phyloP scores from a whole-genome alignment of 2,329 filamentous ascomycete genomes.

The Tolypocladium pustulatum region DNA sequence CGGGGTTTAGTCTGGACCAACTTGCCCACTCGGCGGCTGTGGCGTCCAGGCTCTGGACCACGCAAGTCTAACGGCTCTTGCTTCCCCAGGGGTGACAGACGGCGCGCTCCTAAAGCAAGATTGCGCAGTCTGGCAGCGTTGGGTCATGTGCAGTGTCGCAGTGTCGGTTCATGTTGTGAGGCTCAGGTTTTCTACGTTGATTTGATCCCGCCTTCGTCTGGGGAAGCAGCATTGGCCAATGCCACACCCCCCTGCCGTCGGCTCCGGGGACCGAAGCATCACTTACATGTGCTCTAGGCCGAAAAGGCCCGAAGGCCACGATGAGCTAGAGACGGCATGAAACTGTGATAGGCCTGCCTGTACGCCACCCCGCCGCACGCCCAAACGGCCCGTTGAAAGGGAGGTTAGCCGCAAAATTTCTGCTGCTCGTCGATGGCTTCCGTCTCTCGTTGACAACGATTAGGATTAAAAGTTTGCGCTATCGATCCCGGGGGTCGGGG shows the following conservation, averaged over 20 bases:
- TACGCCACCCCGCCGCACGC: neutral
- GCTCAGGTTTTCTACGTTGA: neutral
- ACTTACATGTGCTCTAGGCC: neutral
- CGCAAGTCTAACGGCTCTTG: neutral
- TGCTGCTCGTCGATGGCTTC: neutral
- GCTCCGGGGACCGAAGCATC: neutral
- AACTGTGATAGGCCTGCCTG: neutral
- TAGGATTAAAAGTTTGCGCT: neutral
- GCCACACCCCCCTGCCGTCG: neutral
- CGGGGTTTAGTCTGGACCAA: neutral
- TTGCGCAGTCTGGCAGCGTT: neutral
- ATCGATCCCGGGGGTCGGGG: neutral
- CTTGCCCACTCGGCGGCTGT: neutral
- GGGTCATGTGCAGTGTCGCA: neutral
- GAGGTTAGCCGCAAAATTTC: neutral
- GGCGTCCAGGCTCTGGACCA: neutral
- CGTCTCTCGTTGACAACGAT: neutral
- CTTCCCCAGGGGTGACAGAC: neutral
- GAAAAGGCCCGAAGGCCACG: neutral
- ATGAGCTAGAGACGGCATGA: neutral
- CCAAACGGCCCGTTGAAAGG: neutral
- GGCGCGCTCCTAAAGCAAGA: neutral
- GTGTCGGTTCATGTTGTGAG: neutral
- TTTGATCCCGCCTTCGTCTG: neutral
- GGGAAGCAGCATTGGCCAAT: neutral